Evolutionary conservation across 192 early-diverging fungal species (phyloP).

Genomic region (Entophlyctis luteolus): DNA sequence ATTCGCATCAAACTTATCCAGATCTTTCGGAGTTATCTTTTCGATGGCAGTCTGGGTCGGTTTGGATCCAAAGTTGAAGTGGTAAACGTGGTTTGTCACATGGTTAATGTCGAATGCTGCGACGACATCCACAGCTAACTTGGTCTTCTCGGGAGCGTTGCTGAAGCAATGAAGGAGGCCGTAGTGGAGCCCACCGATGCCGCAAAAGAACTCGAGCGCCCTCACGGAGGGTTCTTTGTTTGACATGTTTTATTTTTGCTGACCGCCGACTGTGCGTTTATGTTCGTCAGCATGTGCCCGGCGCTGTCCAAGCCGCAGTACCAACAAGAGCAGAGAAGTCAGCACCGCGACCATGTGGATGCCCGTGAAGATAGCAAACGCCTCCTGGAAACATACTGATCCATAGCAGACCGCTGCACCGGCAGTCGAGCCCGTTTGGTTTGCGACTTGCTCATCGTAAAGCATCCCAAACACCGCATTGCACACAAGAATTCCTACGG

Average conservation of each 20-base stretch:
- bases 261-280: too few species aligned
- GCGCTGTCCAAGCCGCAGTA: not conserved
- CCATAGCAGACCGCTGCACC: not conserved
- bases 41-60: conserved; percentile 49
- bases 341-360: conserved; percentile 1
- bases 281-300: not conserved
- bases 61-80: conserved; percentile 39
- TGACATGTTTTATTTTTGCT: too few species aligned
- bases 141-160: too few species aligned
- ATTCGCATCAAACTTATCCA: conserved; percentile 59
- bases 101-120: conserved; percentile 95
- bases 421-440: not conserved
- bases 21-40: conserved; percentile 35
- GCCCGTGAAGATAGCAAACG: conserved; percentile 7
- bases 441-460: conserved; percentile 13
- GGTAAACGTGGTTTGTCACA: conserved; percentile 75
- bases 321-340: not conserved
- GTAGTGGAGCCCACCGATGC: conserved; percentile 66
- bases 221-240: too few species aligned
- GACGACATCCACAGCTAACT: conserved; percentile 13
- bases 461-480: conserved; percentile 31
- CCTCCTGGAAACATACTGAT: not conserved
- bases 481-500: conserved; percentile 26
- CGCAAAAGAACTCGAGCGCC: conserved; percentile 68
- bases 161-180: conserved; percentile 64